Evolutionary conservation across 768 basidiomycete genomes (phyloP).

Genomic region (Crucibulum laeve): DNA sequence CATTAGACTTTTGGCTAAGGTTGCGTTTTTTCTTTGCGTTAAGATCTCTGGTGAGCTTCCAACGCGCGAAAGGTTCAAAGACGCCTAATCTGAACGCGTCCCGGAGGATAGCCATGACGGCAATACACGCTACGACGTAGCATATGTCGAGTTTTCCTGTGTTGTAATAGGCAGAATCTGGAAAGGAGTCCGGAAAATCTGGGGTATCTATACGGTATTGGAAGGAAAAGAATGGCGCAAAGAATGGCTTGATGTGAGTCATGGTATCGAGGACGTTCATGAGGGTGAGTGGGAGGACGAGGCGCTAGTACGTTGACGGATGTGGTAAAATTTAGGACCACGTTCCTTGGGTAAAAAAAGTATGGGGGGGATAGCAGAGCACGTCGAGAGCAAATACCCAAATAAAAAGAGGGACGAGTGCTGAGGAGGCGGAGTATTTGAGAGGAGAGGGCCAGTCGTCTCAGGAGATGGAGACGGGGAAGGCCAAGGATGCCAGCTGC

Average conservation of each 20-base stretch:
- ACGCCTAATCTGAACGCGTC: conserved; percentile 71
- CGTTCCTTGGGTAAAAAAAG: conserved; percentile 10
- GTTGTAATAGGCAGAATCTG: conserved; percentile 60
- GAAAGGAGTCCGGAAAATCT: conserved; percentile 65
- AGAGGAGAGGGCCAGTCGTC: too few relatives aligned
- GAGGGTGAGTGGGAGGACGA: background rate
- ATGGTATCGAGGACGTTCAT: conserved; percentile 3
- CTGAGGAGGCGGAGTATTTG: too few relatives aligned
- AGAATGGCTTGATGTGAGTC: conserved; percentile 44
- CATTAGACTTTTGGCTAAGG: conserved; percentile 13
- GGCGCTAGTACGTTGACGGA: background rate
- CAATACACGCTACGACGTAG: conserved; percentile 76
- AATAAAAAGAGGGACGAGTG: conserved; percentile 20
- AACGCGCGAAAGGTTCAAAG: conserved; percentile 77
- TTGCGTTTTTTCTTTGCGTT: conserved; percentile 18
- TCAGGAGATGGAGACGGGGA: too few relatives aligned
- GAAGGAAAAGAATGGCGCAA: conserved; percentile 69
- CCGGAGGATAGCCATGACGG: conserved; percentile 82
- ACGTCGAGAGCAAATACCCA: background rate
- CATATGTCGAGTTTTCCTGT: conserved; percentile 78
- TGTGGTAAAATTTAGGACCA: conserved; percentile 18
- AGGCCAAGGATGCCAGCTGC: too few relatives aligned
- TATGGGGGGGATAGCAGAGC: conserved; percentile 5
- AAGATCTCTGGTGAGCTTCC: conserved; percentile 63
- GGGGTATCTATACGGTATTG: conserved; percentile 65